Conservation (phyloP, 345 rosid genomes). For the Moringa oleifera region DNA sequence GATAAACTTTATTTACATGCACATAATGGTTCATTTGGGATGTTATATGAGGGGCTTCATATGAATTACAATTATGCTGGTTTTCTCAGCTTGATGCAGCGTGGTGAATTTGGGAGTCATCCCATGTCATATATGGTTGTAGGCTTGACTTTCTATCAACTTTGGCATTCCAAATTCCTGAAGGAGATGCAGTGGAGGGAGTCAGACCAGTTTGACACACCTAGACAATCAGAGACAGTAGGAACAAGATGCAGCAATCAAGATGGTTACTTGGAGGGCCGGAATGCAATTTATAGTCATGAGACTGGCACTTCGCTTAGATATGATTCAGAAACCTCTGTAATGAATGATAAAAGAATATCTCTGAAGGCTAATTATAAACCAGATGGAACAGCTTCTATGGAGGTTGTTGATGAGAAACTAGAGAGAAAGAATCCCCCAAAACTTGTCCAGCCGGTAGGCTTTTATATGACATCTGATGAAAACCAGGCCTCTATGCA, state of each 20-base stretch:
- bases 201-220: conserved; percentile 14
- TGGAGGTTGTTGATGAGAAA: conserved; percentile 25
- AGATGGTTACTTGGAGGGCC: conserved; percentile 24
- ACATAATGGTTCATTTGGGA: not conserved
- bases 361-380: conserved; percentile 16
- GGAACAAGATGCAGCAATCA: conserved; percentile 21
- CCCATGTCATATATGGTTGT: conserved; percentile 43
- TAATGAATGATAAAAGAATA: conserved; percentile 43
- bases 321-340: conserved; percentile 52
- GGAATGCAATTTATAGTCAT: conserved; percentile 23
- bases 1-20: not conserved
- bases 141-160: conserved; percentile 58
- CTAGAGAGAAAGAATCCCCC: conserved; percentile 18
- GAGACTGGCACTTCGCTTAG: conserved; percentile 28
- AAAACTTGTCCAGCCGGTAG: conserved; percentile 20
- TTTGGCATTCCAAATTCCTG: conserved; percentile 48
- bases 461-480: conserved; percentile 33
- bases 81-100: conserved; percentile 54
- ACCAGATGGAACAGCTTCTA: conserved; percentile 11
- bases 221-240: conserved; percentile 26
- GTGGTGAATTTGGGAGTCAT: conserved; percentile 35
- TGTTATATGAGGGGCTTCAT: not conserved
- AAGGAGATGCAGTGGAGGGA: conserved; percentile 37
- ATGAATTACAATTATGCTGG: not conserved
- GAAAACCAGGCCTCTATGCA: conserved; percentile 40